phyloP scores from a whole-genome alignment of 306 rosid genomes.

The Hippophae rhamnoides region DNA sequence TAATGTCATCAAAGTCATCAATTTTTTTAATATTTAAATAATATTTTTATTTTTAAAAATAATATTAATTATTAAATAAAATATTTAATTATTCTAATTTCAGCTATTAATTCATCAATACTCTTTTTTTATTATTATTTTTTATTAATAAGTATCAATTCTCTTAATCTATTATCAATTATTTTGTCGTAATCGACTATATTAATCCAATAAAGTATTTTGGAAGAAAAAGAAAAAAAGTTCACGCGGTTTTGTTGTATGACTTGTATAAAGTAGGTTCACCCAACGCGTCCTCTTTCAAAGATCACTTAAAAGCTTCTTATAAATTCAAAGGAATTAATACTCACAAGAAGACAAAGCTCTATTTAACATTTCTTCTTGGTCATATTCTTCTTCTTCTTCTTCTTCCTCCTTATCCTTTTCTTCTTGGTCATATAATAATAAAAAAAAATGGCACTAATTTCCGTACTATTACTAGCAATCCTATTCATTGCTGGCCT shows the following conservation, averaged over 20 bases:
- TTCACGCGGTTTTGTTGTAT: not conserved
- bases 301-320: not conserved
- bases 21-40: no score
- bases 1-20: no score
- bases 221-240: not conserved
- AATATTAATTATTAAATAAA: no score
- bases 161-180: no score
- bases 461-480: slow-evolving; percentile 29
- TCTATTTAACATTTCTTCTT: not conserved
- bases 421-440: slow-evolving; percentile 4
- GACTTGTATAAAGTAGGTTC: not conserved
- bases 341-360: not conserved
- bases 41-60: no score
- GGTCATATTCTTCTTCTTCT: not conserved
- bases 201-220: no score
- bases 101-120: no score
- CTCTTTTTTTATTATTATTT: no score
- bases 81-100: no score
- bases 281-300: not conserved
- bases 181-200: no score
- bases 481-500: slow-evolving; percentile 61
- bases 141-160: no score
- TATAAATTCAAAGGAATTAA: not conserved
- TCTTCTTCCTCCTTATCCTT: slow-evolving; percentile 12
- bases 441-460: slow-evolving; percentile 27